Base-by-base conservation (phyloP, 306 rosid genomes). In the Malus orientalis region DNA sequence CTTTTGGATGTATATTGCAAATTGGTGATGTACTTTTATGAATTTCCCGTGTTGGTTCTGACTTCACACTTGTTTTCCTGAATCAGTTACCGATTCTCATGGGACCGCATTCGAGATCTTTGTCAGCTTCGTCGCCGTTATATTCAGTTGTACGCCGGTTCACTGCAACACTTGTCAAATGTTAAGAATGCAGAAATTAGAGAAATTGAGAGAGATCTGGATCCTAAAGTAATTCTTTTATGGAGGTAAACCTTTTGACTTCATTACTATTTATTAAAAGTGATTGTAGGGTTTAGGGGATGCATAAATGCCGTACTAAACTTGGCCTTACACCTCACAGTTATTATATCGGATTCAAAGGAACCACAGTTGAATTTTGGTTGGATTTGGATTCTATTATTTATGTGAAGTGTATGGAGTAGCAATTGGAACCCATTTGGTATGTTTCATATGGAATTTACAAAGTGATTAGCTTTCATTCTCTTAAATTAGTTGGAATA, bases 111-210 rank as follows among this genome's bases (percentile, higher is more conserved):
- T 85, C 85, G 73, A 67, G 80, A 76, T 84, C 96, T 95, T 75
- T 95, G 99, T 88, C 97, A 89, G 89, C 83, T 83, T 81, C 97
- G 99, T 54, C 96, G 97, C 55, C 97, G 63, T 69, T 95, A 95
- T 67, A 81, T 95, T 84, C 97, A 95, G 86, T 82, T 90, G 75
- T 95, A 95, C 75, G 89, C 80, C 74, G 89, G 84, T 87, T 87
- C 85, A 73, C 84, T 95, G 83, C 96, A 95, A 84, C 86, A 87
- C 61, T 75, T 80, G 66, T 57, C 96, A 36, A 67, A 80, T 67
- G 83, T 51, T 74, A 73, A 84, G 75, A 70, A 30, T 30, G 67
- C 79, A 27, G 93, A 95, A 82, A 85, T 95, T 47, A 84, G 97
- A 89, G 92, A 92, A 88, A 92, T 92, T 64, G 99, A 95, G 86